Conservation (phyloP, 805 yeast species). For the Metschnikowia rubicola region DNA sequence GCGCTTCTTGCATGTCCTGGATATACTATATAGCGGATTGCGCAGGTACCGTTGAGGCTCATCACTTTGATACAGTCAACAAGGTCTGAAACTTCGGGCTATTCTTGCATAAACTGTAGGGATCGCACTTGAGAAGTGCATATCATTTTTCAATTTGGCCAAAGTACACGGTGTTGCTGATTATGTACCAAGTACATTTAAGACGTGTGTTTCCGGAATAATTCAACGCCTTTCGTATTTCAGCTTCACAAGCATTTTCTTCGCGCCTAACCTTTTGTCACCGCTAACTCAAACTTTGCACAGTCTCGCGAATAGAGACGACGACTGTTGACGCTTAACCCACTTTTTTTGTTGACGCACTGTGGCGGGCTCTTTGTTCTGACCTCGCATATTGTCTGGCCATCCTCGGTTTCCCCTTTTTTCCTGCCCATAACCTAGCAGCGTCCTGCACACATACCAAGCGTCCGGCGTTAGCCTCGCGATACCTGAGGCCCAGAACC, state of each 20-base stretch:
- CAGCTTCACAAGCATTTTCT: too few relatives aligned
- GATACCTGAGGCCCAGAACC: slow-evolving; percentile 4
- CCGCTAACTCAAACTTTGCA: too few relatives aligned
- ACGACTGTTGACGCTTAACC: too few relatives aligned
- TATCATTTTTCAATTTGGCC: background rate
- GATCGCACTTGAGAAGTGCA: background rate
- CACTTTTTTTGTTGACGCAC: too few relatives aligned
- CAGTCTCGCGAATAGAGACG: too few relatives aligned
- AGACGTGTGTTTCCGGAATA: background rate
- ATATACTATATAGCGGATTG: background rate
- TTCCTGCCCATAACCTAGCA: background rate
- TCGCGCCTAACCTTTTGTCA: too few relatives aligned
- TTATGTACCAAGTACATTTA: slow-evolving; percentile 3
- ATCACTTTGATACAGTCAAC: background rate
- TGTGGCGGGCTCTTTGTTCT: background rate
- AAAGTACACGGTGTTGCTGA: background rate
- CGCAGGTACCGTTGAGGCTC: slow-evolving; percentile 11
- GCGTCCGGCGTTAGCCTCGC: background rate
- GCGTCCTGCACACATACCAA: slow-evolving; percentile 3
- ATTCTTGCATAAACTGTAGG: background rate
- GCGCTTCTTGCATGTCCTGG: background rate
- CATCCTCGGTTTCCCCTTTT: slow-evolving; percentile 5
- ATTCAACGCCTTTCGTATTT: too few relatives aligned
- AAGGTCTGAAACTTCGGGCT: background rate
- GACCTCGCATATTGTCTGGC: background rate